Evolutionary conservation across 2,329 filamentous ascomycete genomes (phyloP).

Genomic region (Trichoderma endophyticum): DNA sequence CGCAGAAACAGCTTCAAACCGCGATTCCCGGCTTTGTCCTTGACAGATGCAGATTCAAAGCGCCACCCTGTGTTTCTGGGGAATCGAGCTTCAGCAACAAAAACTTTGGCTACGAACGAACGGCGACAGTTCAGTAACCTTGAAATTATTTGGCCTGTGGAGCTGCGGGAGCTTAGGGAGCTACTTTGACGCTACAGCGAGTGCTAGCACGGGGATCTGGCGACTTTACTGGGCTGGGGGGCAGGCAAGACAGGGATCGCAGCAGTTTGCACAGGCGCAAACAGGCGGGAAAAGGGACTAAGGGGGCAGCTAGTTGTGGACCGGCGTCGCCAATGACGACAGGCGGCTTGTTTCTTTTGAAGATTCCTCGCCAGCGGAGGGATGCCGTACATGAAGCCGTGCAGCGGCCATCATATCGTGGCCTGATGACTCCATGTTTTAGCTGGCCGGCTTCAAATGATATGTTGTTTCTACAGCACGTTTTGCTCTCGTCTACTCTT

Average conservation of each 20-base stretch:
- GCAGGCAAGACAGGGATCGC: not conserved
- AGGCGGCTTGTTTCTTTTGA: not conserved
- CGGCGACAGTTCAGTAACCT: not conserved
- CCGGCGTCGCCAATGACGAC: slow-evolving; percentile 13
- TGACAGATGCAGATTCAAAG: slow-evolving; percentile 1
- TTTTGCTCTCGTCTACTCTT: not conserved
- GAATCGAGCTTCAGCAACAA: not conserved
- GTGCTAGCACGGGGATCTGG: slow-evolving; percentile 8
- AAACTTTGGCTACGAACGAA: not conserved
- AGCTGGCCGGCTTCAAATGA: not conserved
- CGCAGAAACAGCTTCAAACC: not conserved
- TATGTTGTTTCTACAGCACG: not conserved
- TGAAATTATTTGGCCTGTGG: not conserved
- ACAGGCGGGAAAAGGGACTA: slow-evolving; percentile 3
- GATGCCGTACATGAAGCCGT: slow-evolving; percentile 7
- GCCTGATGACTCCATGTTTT: not conserved
- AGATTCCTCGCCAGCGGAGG: not conserved
- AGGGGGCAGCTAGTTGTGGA: slow-evolving; percentile 14
- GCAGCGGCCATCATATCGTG: not conserved
- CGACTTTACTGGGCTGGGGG: not conserved
- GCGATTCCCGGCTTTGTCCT: not conserved
- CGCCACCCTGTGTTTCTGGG: not conserved
- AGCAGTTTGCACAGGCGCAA: not conserved
- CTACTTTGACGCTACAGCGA: slow-evolving; percentile 2
- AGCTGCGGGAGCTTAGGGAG: slow-evolving; percentile 14